A percentile compares a stretch with the other conserved stretches of the same genome.
Evolutionary conservation across 1,139 yeast species (phyloP).

Genomic region (Lodderomyces orthopsilosis): DNA sequence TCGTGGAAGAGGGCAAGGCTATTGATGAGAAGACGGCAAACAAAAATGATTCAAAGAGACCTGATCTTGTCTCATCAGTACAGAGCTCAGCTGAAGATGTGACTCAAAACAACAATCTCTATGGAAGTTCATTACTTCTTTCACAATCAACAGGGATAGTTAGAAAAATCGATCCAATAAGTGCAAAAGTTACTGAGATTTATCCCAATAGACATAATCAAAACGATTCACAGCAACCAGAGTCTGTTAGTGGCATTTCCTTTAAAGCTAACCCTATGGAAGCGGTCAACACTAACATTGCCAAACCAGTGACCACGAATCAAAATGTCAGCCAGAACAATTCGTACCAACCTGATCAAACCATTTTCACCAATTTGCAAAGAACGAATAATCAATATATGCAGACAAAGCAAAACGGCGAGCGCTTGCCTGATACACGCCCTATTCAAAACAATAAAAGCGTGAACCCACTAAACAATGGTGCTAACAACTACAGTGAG

Average conservation of each 20-base stretch:
- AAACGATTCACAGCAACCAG: constrained; percentile 19
- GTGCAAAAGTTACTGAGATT: constrained; percentile 7
- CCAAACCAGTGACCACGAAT: constrained; percentile 37
- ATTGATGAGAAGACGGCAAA: neutral
- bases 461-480: constrained; percentile 17
- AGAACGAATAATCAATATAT: constrained; percentile 38
- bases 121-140: constrained; percentile 43
- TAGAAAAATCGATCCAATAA: constrained; percentile 31
- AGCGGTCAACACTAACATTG: constrained; percentile 18
- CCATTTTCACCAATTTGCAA: constrained; percentile 44
- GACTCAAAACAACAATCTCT: constrained; percentile 28
- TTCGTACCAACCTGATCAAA: constrained; percentile 45
- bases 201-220: constrained; percentile 9
- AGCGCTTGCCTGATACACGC: neutral
- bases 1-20: neutral
- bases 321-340: constrained; percentile 33
- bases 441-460: neutral
- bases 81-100: constrained; percentile 32
- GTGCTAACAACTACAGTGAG: constrained; percentile 32
- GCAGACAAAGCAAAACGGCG: constrained; percentile 9
- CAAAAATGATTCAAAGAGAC: constrained; percentile 1
- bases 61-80: constrained; percentile 10
- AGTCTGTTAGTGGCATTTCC: constrained; percentile 34
- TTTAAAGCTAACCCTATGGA: constrained; percentile 34
- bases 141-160: constrained; percentile 48